Conservation (phyloP, 352 stramenopile species). For the Phytophthora megakarya region DNA sequence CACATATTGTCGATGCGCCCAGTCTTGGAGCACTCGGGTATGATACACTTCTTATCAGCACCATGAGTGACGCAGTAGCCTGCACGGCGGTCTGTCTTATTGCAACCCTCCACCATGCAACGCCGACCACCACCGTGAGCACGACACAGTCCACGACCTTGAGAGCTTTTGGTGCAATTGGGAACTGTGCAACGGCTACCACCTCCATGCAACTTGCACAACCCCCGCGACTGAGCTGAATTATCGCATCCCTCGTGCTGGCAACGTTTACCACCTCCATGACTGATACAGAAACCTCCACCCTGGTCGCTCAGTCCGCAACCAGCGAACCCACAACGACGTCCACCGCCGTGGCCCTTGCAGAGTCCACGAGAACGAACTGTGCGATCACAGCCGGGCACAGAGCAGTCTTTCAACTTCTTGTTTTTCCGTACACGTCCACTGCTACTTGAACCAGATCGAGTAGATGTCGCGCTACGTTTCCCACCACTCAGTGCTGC, state of each 20-base stretch:
- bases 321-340: slow-evolving; percentile 68
- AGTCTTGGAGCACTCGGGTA: slow-evolving; percentile 83
- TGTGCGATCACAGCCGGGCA: slow-evolving; percentile 71
- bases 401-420: slow-evolving; percentile 86
- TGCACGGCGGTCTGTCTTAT: slow-evolving; percentile 80
- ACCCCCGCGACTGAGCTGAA: slow-evolving; percentile 77
- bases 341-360: slow-evolving; percentile 78
- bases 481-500: slow-evolving; percentile 41
- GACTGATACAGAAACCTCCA: slow-evolving; percentile 82
- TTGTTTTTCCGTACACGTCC: slow-evolving; percentile 69
- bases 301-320: slow-evolving; percentile 81
- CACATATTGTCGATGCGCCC: slow-evolving; percentile 84
- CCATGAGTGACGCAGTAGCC: slow-evolving; percentile 84
- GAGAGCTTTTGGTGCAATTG: slow-evolving; percentile 87
- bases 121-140: slow-evolving; percentile 82
- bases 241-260: slow-evolving; percentile 78
- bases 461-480: slow-evolving; percentile 40
- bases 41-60: slow-evolving; percentile 81
- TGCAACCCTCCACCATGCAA: slow-evolving; percentile 86
- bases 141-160: slow-evolving; percentile 81
- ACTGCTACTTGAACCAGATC: slow-evolving; percentile 47
- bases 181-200: slow-evolving; percentile 78
- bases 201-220: slow-evolving; percentile 84
- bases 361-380: slow-evolving; percentile 81
- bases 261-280: slow-evolving; percentile 84